phyloP scores from a whole-genome alignment of 2,329 filamentous ascomycete species.

The Epichloe sp. region DNA sequence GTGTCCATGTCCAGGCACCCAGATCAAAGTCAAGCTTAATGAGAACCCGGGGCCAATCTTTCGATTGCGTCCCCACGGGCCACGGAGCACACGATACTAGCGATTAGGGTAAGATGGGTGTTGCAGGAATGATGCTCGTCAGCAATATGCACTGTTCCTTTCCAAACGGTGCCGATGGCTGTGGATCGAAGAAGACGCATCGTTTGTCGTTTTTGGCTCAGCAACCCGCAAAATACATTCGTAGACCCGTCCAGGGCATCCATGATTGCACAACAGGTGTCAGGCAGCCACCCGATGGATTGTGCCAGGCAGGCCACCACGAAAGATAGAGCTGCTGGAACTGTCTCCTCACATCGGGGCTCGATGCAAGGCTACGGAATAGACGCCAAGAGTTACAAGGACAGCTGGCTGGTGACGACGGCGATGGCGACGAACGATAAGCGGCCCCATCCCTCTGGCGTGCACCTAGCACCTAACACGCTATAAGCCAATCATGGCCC shows the following conservation, averaged over 20 bases:
- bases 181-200: not conserved
- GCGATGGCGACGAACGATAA: constrained; percentile 1
- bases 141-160: not conserved
- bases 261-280: not conserved
- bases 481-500: constrained; percentile 20
- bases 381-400: not conserved
- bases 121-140: no score
- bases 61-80: no score
- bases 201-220: not conserved
- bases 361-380: not conserved
- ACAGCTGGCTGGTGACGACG: constrained; percentile 1
- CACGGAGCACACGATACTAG: no score
- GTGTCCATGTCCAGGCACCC: no score
- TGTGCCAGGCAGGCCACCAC: not conserved
- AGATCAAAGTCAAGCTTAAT: no score
- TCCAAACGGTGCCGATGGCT: not conserved
- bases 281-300: not conserved
- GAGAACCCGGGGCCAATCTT: no score
- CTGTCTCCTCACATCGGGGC: not conserved
- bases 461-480: constrained; percentile 10
- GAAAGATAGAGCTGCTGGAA: not conserved
- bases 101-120: no score
- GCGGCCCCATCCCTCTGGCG: constrained; percentile 1
- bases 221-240: not conserved
- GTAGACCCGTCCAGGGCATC: not conserved